phyloP scores from a whole-genome alignment of 345 rosid species.

The Eucalyptus marginata region DNA sequence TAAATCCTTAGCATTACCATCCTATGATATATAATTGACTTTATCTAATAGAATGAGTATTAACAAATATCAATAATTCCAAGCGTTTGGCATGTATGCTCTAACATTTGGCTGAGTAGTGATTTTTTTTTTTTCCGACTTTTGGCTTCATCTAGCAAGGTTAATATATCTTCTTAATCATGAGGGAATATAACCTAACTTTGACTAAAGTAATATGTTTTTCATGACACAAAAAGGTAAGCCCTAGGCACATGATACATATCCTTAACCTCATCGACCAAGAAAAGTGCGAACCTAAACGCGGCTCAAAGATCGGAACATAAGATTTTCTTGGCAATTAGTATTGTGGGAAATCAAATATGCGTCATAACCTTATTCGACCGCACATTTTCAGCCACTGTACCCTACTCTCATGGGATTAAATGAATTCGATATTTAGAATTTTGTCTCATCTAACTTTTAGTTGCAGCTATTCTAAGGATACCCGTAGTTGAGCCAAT shows the following conservation, averaged over 20 bases:
- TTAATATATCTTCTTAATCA: neutral
- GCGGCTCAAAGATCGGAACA: neutral
- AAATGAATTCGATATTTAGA: neutral
- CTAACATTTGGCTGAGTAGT: neutral
- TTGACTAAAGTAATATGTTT: neutral
- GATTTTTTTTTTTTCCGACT: neutral
- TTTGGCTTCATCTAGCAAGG: neutral
- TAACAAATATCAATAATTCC: neutral
- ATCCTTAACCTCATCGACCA: neutral
- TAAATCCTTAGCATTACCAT: neutral
- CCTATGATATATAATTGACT: neutral
- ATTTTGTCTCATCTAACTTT: neutral
- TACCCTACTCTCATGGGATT: neutral
- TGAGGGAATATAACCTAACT: neutral
- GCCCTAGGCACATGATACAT: neutral
- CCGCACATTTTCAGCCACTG: neutral
- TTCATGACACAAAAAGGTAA: neutral
- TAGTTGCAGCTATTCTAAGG: neutral
- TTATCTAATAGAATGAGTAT: neutral
- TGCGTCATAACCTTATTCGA: neutral
- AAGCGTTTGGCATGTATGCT: neutral
- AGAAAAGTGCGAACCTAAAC: neutral
- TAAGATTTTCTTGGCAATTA: neutral
- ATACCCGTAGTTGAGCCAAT: neutral
- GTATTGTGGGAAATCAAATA: neutral